Evolutionary conservation across 805 yeast genomes (phyloP).

Genomic region (Monosporozyma yasuniensis): DNA sequence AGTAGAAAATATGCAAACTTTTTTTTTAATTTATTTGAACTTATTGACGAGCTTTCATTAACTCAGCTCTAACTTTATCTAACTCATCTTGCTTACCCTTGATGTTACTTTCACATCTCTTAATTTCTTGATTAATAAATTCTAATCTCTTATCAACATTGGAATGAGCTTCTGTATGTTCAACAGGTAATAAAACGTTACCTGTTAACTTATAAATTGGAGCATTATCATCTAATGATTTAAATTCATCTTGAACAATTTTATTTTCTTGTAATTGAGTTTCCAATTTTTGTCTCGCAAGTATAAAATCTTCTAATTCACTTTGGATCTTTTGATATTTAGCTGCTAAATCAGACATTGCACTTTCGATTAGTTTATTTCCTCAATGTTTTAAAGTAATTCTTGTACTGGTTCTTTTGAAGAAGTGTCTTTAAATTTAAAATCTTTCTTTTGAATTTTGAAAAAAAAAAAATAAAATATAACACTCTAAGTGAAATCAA

Average conservation of each 20-base stretch:
- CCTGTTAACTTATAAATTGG: slow-evolving; percentile 87
- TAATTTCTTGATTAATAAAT: slow-evolving; percentile 72
- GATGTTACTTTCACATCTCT: slow-evolving; percentile 65
- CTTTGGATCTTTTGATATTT: slow-evolving; percentile 38
- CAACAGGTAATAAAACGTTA: slow-evolving; percentile 86
- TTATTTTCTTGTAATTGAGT: slow-evolving; percentile 91
- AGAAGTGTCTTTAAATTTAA: not conserved
- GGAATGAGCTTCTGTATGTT: slow-evolving; percentile 65
- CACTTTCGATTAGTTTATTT: not conserved
- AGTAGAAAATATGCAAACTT: too few species aligned
- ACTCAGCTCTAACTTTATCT: slow-evolving; percentile 50
- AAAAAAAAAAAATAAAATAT: not conserved
- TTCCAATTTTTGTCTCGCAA: slow-evolving; percentile 78
- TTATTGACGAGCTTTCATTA: slow-evolving; percentile 36
- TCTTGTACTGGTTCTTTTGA: too few species aligned
- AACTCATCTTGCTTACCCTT: slow-evolving; percentile 44
- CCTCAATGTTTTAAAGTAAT: too few species aligned
- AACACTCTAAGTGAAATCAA: not conserved
- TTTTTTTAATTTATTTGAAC: not conserved
- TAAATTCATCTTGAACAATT: slow-evolving; percentile 79
- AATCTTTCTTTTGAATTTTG: not conserved
- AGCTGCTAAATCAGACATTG: not conserved
- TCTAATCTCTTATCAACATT: slow-evolving; percentile 87
- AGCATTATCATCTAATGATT: slow-evolving; percentile 51
- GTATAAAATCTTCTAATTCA: slow-evolving; percentile 43